Percentiles rank a stretch among this genome's conserved stretches.
phyloP scores from a whole-genome alignment of 257 asterid species.

The Paraleonurus japonicus region DNA sequence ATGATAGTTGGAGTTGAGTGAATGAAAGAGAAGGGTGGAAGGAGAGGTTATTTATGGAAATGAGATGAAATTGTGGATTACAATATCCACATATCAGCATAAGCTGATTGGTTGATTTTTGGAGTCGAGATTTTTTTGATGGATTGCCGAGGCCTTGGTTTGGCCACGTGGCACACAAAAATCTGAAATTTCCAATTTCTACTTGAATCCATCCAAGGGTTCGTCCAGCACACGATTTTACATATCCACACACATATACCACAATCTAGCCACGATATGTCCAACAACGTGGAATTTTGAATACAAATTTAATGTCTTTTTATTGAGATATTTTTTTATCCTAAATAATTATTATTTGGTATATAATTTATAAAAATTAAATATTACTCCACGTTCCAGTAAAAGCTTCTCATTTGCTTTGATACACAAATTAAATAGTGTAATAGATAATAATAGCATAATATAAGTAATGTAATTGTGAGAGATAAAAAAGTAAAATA shows the following conservation, averaged over 20 bases:
- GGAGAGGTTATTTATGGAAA: constrained; percentile 25
- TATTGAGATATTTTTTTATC: no score
- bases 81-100: constrained; percentile 39
- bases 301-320: no score
- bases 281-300: no score
- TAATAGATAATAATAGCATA: no score
- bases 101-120: constrained; percentile 50
- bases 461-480: no score
- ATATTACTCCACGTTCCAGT: no score
- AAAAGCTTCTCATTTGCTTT: no score
- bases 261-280: not conserved
- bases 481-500: no score
- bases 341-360: no score
- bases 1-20: constrained; percentile 18
- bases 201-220: not conserved
- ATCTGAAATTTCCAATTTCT: not conserved
- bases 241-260: not conserved
- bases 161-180: constrained; percentile 45
- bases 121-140: constrained; percentile 39
- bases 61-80: constrained; percentile 40
- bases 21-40: not conserved
- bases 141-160: constrained; percentile 39
- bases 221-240: not conserved
- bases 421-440: no score
- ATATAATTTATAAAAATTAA: no score